Evolutionary conservation across 2,329 filamentous ascomycete species (phyloP).

Genomic region (Huntiella decipiens): DNA sequence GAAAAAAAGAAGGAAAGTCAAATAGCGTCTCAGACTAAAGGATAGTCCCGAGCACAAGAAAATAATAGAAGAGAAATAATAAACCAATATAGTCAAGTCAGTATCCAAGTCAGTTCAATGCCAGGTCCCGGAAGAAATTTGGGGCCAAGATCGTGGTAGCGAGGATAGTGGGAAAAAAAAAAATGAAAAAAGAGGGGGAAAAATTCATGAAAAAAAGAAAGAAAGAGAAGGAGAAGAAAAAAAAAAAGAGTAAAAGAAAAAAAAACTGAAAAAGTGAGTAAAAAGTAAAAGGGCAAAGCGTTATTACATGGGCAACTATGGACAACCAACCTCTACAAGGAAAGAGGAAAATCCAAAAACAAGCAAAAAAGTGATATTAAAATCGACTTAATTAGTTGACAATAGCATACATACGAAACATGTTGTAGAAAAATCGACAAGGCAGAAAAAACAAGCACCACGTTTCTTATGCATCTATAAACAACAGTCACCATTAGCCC

Average conservation of each 20-base stretch:
- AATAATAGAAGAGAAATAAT: neutral
- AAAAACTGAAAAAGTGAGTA: neutral
- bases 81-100: neutral
- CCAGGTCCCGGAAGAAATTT: neutral
- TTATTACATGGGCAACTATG: neutral
- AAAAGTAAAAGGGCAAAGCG: neutral
- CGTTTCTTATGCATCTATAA: too few relatives aligned
- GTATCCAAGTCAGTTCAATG: neutral
- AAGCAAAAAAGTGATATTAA: neutral
- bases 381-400: too few relatives aligned
- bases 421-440: too few relatives aligned
- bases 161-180: neutral
- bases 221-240: neutral
- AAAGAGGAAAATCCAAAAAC: neutral
- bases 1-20: neutral
- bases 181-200: neutral
- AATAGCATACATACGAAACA: too few relatives aligned
- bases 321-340: neutral
- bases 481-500: too few relatives aligned
- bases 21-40: neutral
- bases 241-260: neutral
- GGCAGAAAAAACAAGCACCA: too few relatives aligned
- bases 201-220: neutral
- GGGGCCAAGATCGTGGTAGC: neutral
- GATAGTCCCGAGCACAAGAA: slow-evolving; percentile 1